Base-by-base conservation (phyloP, 257 asterid genomes). In the Capsicum rhomboideum region DNA sequence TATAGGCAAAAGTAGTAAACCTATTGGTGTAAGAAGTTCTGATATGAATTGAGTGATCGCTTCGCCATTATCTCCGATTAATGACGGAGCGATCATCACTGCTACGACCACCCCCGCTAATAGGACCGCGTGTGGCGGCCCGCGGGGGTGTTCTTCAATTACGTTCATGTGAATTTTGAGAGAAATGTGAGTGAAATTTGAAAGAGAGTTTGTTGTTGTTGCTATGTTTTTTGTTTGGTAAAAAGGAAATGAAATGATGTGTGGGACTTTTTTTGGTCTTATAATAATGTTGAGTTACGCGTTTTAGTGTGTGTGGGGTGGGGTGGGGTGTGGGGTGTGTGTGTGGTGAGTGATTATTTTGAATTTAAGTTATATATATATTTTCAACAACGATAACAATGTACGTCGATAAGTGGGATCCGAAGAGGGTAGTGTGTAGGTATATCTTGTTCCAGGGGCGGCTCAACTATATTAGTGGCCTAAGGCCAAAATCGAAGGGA, bases 61-160 rank as follows among this genome's bases (percentile, higher is more conserved):
- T 87, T 94, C 98, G 20, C 98, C 98, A 52, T 91, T 92, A 86
- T 96, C 98, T 6, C 97, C 98, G 8, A 96, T 78, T 0, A 94
- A 71, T 3, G 91, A 83, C 2, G 99, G 98, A 16, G 89, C 91
- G 31, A 91, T 86, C 82, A 96, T 29, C 59, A 94, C 94, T 26
- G 88, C 54, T 18, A 90, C 92, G 26, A 94, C 98, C 53, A 92
- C 98, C 81, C 56, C 95, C 20, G 92, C 98, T 16, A 94, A 68
- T 20, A 96, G 89, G 74, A 87, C 89, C 11, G 89, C 98, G 87
- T 96, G 97, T 6, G 98, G 98, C 14, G 98, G 86, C 0, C 98
- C 98, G 9, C 85, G 97, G 66, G 91, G 94, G 71, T 92, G 94
- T 0, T 93, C 97, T 83, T 94, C 95, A 29, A 95, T 94, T 42